These are phyloP conservation scores for Teunomyces aglyptinius DNA, from an alignment of 805 yeast species.

Conservation along the genomic window DNA sequence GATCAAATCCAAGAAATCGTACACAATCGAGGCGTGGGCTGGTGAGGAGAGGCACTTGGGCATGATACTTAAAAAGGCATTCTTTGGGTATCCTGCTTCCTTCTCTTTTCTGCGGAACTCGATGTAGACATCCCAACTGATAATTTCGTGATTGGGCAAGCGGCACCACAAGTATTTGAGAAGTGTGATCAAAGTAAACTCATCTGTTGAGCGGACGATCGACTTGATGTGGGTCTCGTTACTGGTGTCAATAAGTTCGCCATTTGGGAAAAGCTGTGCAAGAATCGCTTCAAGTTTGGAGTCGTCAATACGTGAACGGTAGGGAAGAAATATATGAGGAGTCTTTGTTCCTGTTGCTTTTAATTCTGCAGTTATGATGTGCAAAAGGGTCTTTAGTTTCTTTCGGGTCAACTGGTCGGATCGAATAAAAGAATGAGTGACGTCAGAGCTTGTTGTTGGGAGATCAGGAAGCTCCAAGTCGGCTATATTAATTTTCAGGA, in stretches of 20 bases:
- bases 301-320: slow-evolving; percentile 68
- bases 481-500: slow-evolving; percentile 9
- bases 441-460: slow-evolving; percentile 13
- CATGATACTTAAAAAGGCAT: slow-evolving; percentile 77
- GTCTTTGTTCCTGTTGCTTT: slow-evolving; percentile 68
- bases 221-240: slow-evolving; percentile 40
- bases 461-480: slow-evolving; percentile 25
- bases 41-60: slow-evolving; percentile 81
- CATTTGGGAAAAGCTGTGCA: slow-evolving; percentile 56
- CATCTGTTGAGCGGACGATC: slow-evolving; percentile 52
- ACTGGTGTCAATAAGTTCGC: slow-evolving; percentile 37
- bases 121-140: slow-evolving; percentile 83
- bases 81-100: slow-evolving; percentile 63
- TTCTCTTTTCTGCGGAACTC: slow-evolving; percentile 65
- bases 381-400: slow-evolving; percentile 65
- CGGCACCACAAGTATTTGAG: slow-evolving; percentile 87
- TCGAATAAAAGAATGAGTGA: slow-evolving; percentile 9
- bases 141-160: slow-evolving; percentile 71
- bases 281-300: slow-evolving; percentile 57
- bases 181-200: slow-evolving; percentile 67
- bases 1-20: slow-evolving; percentile 79
- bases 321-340: slow-evolving; percentile 75
- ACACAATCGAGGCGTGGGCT: slow-evolving; percentile 85
- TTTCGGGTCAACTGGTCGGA: slow-evolving; percentile 54
- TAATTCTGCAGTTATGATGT: slow-evolving; percentile 67